Base-by-base conservation (phyloP, 1,284 basidiomycete species). In the Cystobasidium sp. region DNA sequence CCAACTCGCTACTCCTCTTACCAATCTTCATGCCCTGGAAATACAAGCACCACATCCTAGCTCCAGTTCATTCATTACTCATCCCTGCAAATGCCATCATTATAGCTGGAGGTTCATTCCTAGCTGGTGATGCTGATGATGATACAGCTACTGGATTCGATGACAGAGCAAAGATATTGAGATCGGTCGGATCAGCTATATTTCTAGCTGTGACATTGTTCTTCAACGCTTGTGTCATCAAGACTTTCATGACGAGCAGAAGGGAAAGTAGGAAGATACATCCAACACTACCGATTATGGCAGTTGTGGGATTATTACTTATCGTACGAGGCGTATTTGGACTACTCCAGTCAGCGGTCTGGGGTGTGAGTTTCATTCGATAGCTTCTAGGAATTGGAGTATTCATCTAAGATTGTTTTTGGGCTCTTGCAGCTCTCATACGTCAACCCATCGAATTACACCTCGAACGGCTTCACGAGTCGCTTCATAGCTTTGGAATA, bases 21-120 rank as follows among this genome's bases (percentile, higher is more conserved):
- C 69, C 69, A 12, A 22, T 71, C 3, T 18, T 71, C 46, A 52
- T 46, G 61, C 69, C 69, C n/a, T 71, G 69, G 69, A 71, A 39
- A 51, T 71, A 71, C 69, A 52, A 62, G 61, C 58, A 62, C 52
- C 49, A 71, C 24, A 51, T 71, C 12, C 31, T 71, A 18, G 52
- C 59, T 8, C 56, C 58, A 12, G 61, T 71, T 9, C 58, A 71
- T 52, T 37, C 69, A 12, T 43, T 71, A 18, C 61, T 71, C 20
- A 71, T 71, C 6, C 69, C 69, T 10, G 69, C 69, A 8, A 71
- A 71, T 46, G 69, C 69, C 4, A 49, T 71, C 39, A 71, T 71
- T 44, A 71, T 71, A 18, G 39, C 69, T 39, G 61, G 69, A 20
- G 69, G 69, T 37, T 62, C 69, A 6, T 52, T 47, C 20, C 24